These are phyloP conservation scores for Sclerotinia nivalis DNA, from an alignment of 2,329 filamentous ascomycete species.

Conservation along the genomic window DNA sequence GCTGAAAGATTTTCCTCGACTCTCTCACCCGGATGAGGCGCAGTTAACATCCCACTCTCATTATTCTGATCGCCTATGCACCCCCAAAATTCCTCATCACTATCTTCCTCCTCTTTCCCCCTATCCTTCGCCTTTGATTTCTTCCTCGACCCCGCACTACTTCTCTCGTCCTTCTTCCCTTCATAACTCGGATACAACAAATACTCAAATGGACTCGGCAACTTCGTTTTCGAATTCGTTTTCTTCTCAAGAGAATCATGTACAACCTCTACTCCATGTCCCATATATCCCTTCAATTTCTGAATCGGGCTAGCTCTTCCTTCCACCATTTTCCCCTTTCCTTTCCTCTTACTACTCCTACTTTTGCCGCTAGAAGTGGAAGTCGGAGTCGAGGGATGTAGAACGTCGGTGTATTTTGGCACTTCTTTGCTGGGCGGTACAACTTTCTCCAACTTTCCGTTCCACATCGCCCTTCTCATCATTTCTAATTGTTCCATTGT, in stretches of 20 bases:
- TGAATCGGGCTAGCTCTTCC: background rate
- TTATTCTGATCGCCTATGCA: constrained; percentile 1
- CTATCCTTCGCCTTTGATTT: background rate
- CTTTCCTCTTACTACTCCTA: background rate
- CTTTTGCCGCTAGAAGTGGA: background rate
- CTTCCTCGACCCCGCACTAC: background rate
- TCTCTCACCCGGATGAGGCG: background rate
- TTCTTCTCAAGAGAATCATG: constrained; percentile 8
- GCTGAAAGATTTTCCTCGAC: background rate
- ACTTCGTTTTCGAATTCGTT: background rate
- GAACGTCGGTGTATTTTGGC: constrained; percentile 9
- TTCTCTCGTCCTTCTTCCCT: background rate
- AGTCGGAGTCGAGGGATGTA: background rate
- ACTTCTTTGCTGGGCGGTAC: background rate
- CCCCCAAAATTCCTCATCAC: constrained; percentile 14
- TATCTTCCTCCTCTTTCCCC: background rate
- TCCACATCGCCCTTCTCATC: constrained; percentile 7
- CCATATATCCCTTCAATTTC: constrained; percentile 20
- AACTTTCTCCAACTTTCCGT: constrained; percentile 15
- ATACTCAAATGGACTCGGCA: constrained; percentile 17
- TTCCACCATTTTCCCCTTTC: background rate
- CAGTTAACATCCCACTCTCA: background rate
- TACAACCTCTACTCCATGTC: background rate
- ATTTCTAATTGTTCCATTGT: background rate
- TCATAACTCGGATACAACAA: constrained; percentile 13